phyloP scores from a whole-genome alignment of 805 yeast species.

The Ogataea thermomethanolica region DNA sequence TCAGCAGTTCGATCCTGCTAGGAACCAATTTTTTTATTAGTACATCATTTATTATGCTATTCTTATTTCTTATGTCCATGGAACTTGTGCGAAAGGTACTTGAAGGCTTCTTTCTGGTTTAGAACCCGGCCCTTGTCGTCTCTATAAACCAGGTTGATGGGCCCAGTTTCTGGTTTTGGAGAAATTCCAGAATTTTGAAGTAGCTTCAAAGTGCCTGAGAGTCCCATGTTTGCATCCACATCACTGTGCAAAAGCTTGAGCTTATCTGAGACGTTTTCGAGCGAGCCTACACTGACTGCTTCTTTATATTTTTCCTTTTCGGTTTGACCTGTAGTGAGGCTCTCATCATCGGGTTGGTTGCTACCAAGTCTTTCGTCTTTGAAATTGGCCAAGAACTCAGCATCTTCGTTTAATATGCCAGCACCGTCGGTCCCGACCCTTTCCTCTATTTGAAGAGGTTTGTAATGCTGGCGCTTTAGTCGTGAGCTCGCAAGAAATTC shows the following conservation, averaged over 20 bases:
- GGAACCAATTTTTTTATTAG: slow-evolving; percentile 54
- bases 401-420: slow-evolving; percentile 32
- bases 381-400: neutral
- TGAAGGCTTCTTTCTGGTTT: slow-evolving; percentile 68
- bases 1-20: slow-evolving; percentile 88
- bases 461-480: slow-evolving; percentile 24
- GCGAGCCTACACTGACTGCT: neutral
- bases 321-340: too few species aligned
- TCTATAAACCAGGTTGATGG: slow-evolving; percentile 52
- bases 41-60: neutral
- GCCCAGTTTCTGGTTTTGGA: slow-evolving; percentile 39
- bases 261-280: slow-evolving; percentile 1
- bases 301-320: too few species aligned
- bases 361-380: neutral
- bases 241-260: slow-evolving; percentile 16
- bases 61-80: slow-evolving; percentile 50
- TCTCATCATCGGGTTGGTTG: too few species aligned
- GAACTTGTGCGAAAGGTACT: slow-evolving; percentile 70
- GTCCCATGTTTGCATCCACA: slow-evolving; percentile 24
- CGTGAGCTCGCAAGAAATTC: slow-evolving; percentile 30
- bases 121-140: slow-evolving; percentile 63
- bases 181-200: slow-evolving; percentile 22
- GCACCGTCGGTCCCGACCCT: slow-evolving; percentile 30
- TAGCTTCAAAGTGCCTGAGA: slow-evolving; percentile 36
- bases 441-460: slow-evolving; percentile 1